A percentile compares a stretch with the other conserved stretches of the same genome.
These are phyloP conservation scores for Naganishia sp. DNA, from an alignment of 1,284 basidiomycete genomes.

Conservation along the genomic window DNA sequence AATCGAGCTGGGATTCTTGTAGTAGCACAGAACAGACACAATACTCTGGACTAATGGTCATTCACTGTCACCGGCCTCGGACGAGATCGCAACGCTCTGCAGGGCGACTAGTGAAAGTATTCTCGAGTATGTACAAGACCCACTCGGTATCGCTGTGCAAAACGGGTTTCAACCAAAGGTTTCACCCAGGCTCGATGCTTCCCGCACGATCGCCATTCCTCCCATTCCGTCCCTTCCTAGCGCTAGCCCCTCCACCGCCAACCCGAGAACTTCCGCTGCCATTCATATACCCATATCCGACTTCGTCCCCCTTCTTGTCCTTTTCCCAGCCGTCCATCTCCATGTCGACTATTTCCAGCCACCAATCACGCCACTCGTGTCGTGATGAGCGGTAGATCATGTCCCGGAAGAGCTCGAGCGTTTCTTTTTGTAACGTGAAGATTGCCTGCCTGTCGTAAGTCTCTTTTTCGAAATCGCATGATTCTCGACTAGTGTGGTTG, in stretches of 20 bases:
- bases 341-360: constrained; percentile 25
- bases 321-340: constrained; percentile 32
- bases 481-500: background rate
- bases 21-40: no score
- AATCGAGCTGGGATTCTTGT: no score
- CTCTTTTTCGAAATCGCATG: background rate
- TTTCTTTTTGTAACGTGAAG: constrained; percentile 29
- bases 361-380: constrained; percentile 24
- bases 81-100: no score
- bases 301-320: constrained; percentile 8
- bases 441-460: constrained; percentile 18
- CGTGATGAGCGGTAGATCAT: constrained; percentile 14
- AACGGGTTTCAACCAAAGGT: background rate
- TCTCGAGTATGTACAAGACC: no score
- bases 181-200: constrained; percentile 19
- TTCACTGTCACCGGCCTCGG: no score
- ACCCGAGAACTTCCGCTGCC: constrained; percentile 11
- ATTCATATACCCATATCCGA: background rate
- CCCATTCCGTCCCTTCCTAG: constrained; percentile 15
- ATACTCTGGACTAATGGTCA: no score
- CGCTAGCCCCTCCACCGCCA: constrained; percentile 14
- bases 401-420: constrained; percentile 29
- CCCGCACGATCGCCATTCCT: constrained; percentile 21
- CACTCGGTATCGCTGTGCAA: no score
- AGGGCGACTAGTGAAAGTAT: no score